Conservation (phyloP, 441 rosid genomes). For the Breynia disticha region DNA sequence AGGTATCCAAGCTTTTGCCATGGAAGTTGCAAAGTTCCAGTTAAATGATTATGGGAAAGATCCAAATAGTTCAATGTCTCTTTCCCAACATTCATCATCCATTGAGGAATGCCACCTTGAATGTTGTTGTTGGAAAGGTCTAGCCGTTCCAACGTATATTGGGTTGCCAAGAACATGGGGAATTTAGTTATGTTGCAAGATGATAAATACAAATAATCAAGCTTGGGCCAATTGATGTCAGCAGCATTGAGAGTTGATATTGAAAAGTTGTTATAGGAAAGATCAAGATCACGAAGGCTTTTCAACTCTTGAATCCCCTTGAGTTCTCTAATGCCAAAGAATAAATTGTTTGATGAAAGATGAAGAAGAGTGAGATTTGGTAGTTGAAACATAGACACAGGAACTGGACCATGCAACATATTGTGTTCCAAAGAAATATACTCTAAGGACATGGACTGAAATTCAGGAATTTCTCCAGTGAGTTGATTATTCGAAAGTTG, state of each 20-base stretch:
- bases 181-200: background rate
- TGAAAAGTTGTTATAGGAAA: background rate
- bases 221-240: background rate
- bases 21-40: background rate
- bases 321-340: background rate
- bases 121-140: conserved; percentile 1
- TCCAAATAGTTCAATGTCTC: background rate
- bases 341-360: background rate
- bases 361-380: background rate
- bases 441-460: background rate
- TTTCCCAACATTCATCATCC: background rate
- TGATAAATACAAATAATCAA: background rate
- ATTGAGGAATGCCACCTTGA: background rate
- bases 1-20: background rate
- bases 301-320: background rate
- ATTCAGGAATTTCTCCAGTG: background rate
- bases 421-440: background rate
- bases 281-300: background rate
- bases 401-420: background rate
- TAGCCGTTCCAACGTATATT: background rate
- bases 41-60: conserved; percentile 7
- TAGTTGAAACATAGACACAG: background rate
- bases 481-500: background rate
- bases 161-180: background rate
- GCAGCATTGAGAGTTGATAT: background rate